These are phyloP conservation scores for Aquilaria sinensis DNA, from an alignment of 345 rosid species.

Conservation along the genomic window DNA sequence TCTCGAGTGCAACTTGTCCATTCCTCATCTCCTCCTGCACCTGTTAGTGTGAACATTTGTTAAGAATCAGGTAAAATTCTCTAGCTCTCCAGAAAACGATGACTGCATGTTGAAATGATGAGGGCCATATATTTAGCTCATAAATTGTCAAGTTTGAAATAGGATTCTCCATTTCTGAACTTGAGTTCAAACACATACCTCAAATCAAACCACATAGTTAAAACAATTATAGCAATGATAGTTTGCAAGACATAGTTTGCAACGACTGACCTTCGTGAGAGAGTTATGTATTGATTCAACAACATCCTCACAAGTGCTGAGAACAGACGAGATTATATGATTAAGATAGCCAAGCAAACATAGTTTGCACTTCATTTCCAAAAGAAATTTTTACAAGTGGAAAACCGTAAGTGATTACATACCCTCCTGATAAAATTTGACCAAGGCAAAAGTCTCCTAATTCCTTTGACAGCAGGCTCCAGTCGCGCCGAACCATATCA, in stretches of 20 bases:
- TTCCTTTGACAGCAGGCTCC: constrained; percentile 96
- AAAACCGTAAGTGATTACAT: constrained; percentile 11
- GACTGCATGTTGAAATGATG: too few species aligned
- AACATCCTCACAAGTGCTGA: constrained; percentile 94
- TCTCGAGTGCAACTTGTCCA: constrained; percentile 86
- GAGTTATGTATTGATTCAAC: constrained; percentile 80
- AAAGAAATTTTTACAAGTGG: constrained; percentile 5
- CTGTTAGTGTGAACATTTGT: constrained; percentile 31
- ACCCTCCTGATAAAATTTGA: constrained; percentile 96
- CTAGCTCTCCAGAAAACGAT: too few species aligned
- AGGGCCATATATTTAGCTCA: too few species aligned
- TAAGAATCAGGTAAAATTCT: too few species aligned
- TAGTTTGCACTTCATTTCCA: constrained; percentile 4
- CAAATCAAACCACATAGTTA: constrained; percentile 7
- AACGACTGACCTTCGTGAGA: constrained; percentile 63
- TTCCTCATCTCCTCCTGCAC: constrained; percentile 85
- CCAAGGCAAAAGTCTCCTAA: constrained; percentile 80
- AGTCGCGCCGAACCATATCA: constrained; percentile 99
- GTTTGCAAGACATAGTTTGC: background rate
- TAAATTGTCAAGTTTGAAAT: too few species aligned
- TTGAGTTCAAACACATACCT: background rate
- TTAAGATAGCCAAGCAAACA: constrained; percentile 9
- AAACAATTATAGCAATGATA: constrained; percentile 1
- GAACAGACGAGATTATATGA: constrained; percentile 14
- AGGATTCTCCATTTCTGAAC: too few species aligned